Evolutionary conservation across 2,329 filamentous ascomycete species (phyloP).

Genomic region (Monilinia polystroma): DNA sequence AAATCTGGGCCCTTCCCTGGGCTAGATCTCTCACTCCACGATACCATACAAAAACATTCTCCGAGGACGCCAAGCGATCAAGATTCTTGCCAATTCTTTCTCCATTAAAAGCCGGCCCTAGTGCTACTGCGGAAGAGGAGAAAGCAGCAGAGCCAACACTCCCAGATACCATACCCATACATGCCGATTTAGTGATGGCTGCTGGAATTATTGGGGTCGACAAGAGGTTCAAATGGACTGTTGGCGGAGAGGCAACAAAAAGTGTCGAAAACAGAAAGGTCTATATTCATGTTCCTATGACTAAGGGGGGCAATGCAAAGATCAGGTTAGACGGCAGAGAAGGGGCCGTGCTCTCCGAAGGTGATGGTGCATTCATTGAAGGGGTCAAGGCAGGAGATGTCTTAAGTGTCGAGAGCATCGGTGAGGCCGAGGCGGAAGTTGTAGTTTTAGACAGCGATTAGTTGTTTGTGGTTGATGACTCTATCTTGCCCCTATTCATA

Average conservation of each 20-base stretch:
- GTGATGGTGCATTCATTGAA: constrained; percentile 77
- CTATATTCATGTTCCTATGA: constrained; percentile 79
- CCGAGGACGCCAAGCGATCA: constrained; percentile 69
- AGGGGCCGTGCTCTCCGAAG: constrained; percentile 67
- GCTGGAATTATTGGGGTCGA: constrained; percentile 70
- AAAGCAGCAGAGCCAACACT: constrained; percentile 60
- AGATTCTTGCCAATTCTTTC: constrained; percentile 75
- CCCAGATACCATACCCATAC: constrained; percentile 72
- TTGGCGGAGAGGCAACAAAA: constrained; percentile 57
- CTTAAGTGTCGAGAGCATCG: constrained; percentile 64
- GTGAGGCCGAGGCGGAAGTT: constrained; percentile 47
- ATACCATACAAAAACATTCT: constrained; percentile 74
- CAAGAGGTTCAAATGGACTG: constrained; percentile 66
- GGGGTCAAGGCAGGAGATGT: constrained; percentile 62
- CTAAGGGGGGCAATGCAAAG: constrained; percentile 69
- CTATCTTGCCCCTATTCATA: background rate
- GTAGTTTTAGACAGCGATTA: constrained; percentile 32
- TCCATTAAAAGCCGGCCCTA: constrained; percentile 64
- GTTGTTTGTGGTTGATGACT: background rate
- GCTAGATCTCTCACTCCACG: constrained; percentile 67
- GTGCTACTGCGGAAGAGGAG: constrained; percentile 62
- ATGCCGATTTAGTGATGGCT: constrained; percentile 81
- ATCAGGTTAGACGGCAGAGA: constrained; percentile 66
- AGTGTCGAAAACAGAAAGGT: constrained; percentile 65
- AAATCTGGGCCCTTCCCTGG: constrained; percentile 86